phyloP scores from a whole-genome alignment of 352 stramenopile species.

The Phytophthora foliorum region DNA sequence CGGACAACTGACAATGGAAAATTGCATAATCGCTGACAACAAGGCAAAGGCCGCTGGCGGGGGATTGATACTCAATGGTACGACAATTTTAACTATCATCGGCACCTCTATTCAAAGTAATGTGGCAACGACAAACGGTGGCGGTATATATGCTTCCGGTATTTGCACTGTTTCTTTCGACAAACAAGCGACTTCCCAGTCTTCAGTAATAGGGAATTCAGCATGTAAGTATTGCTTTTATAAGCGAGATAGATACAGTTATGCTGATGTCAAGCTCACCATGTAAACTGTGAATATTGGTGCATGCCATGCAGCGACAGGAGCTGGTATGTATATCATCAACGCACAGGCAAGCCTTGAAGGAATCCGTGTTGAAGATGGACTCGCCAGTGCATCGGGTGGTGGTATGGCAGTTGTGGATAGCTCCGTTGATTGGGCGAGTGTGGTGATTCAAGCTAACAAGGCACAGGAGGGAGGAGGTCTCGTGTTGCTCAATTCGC shows the following conservation, averaged over 20 bases:
- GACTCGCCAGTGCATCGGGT: constrained; percentile 19
- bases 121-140: constrained; percentile 15
- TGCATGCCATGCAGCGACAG: constrained; percentile 20
- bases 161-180: constrained; percentile 20
- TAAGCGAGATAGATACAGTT: background rate
- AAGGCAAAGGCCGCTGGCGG: constrained; percentile 23
- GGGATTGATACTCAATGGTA: constrained; percentile 22
- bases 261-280: background rate
- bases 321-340: constrained; percentile 43
- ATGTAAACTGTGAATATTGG: background rate
- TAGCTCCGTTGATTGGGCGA: constrained; percentile 25
- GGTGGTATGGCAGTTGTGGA: constrained; percentile 35
- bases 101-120: constrained; percentile 27
- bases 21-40: constrained; percentile 21
- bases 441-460: constrained; percentile 30
- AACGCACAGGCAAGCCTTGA: constrained; percentile 19
- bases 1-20: constrained; percentile 23
- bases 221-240: constrained; percentile 28
- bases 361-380: constrained; percentile 21
- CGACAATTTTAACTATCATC: background rate
- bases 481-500: constrained; percentile 18
- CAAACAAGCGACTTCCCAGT: constrained; percentile 4
- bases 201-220: constrained; percentile 31
- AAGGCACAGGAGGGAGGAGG: constrained; percentile 35
- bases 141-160: constrained; percentile 28